Base-by-base conservation (phyloP, 1,284 basidiomycete genomes). In the Irpex rosettiformis region DNA sequence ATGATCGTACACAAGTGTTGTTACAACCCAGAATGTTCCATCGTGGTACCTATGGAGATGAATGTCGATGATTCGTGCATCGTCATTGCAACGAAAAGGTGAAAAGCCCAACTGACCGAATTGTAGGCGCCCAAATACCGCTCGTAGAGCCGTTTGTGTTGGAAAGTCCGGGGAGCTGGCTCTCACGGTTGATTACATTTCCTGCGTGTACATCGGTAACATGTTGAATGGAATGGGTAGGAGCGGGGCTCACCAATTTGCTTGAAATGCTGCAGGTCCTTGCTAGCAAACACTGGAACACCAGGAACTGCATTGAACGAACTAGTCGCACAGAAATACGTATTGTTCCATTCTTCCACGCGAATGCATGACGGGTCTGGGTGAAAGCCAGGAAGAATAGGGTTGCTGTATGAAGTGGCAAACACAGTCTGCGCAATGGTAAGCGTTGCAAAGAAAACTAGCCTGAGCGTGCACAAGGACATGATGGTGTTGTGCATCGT, bases 51-150 rank as follows among this genome's bases (percentile, higher is more conserved):
- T 43, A n/a, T n/a, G n/a, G n/a, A n/a, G n/a, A n/a, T n/a, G 24
- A 52, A n/a, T 10, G 6, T 18, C 24, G 3, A 27, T 22, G 48
- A 28, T 8, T 51, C n/a, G 27, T 5, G 13, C 49, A 28, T n/a
- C n/a, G 22, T 22, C 27, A 4, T 16, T 52, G 8, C 21, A 24
- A 16, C 24, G 49, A 10, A 25, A 30, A 7, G 25, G 11, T 5
- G 4, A 24, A 4, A 30, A 6, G 43, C n/a, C 45, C 40, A 21
- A 18, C 21, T 21, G 16, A 52, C 47, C 56, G 47, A n/a, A 61
- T 61, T 11, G 59, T 61, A 3, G 56, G 43, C 3, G 59, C 59
- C 59, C 59, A 61, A 27, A 61, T 49, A 11, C 59, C 59, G 10
- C 59, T 56, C 21, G 59, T 57, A 2, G 52, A 43, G 5, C 43